Conservation (phyloP, 2,329 filamentous ascomycete species). For the Monilinia polystroma region DNA sequence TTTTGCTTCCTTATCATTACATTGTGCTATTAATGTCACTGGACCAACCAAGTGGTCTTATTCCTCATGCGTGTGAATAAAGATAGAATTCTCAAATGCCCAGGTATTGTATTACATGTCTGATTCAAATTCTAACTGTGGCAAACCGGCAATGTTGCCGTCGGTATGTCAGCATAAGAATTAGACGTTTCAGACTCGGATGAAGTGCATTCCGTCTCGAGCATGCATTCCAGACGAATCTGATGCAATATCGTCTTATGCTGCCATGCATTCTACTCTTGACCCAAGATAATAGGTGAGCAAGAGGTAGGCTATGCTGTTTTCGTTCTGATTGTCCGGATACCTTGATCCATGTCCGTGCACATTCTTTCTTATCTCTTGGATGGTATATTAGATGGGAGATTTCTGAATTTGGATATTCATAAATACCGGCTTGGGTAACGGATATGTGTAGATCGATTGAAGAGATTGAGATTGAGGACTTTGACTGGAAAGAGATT, state of each 20-base stretch:
- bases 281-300: neutral
- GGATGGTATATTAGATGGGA: neutral
- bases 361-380: neutral
- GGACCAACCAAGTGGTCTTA: neutral
- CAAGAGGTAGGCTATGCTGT: constrained; percentile 8
- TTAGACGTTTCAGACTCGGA: constrained; percentile 13
- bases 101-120: neutral
- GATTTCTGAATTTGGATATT: neutral
- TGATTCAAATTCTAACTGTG: neutral
- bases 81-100: neutral
- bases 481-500: no score
- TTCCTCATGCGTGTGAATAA: neutral
- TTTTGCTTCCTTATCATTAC: no score
- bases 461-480: neutral
- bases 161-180: neutral
- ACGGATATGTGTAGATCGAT: neutral
- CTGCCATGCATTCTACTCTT: neutral
- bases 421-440: no score
- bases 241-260: constrained; percentile 1
- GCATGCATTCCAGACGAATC: constrained; percentile 9
- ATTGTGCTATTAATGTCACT: neutral
- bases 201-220: constrained; percentile 15
- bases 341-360: neutral
- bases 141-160: neutral
- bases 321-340: neutral